phyloP scores from a whole-genome alignment of 129 eudicot genomes.

The Solidago caesia region DNA sequence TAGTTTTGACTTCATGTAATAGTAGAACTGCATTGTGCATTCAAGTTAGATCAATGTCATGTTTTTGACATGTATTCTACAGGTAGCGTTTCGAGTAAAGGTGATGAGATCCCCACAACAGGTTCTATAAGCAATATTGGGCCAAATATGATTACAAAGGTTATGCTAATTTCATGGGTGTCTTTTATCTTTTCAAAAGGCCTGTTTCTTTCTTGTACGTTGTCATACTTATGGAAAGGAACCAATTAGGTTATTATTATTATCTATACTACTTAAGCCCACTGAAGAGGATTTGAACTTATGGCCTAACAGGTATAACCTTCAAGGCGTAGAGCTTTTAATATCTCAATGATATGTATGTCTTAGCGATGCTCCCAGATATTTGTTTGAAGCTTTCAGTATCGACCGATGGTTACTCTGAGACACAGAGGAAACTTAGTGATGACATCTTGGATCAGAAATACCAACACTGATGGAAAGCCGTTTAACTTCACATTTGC shows the following conservation, averaged over 20 bases:
- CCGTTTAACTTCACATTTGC: conserved; percentile 87
- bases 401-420: conserved; percentile 68
- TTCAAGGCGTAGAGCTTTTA: conserved; percentile 16
- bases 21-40: background rate
- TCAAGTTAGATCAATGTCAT: background rate
- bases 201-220: no score
- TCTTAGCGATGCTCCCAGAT: conserved; percentile 1
- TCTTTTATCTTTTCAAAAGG: no score
- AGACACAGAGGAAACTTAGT: conserved; percentile 85
- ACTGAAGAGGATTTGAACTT: conserved; percentile 76
- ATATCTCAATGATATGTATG: background rate
- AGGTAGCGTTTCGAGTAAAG: conserved; percentile 85
- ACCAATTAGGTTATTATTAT: no score
- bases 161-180: no score
- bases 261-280: conserved; percentile 52
- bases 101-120: conserved; percentile 52
- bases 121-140: background rate
- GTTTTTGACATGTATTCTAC: conserved; percentile 19
- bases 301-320: conserved; percentile 77
- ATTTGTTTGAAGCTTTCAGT: conserved; percentile 65
- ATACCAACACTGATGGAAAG: conserved; percentile 66
- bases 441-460: conserved; percentile 86
- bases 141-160: no score
- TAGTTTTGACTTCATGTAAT: conserved; percentile 5
- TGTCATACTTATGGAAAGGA: no score